These are phyloP conservation scores for Kwoniella bestiolae DNA, from an alignment of 768 basidiomycete genomes.

Conservation along the genomic window DNA sequence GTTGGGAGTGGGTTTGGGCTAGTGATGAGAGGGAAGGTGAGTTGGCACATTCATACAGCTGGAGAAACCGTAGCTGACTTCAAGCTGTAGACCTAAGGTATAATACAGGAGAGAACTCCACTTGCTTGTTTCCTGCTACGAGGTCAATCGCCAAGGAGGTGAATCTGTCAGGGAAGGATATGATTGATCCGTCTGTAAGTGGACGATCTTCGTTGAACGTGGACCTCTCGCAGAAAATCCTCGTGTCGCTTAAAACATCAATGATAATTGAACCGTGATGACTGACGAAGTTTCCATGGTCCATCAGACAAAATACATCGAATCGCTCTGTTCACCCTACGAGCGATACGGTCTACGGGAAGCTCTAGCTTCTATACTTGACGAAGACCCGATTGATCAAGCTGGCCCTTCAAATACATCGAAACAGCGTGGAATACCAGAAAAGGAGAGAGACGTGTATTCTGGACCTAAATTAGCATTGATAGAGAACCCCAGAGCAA, in stretches of 20 bases:
- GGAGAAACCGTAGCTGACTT: background rate
- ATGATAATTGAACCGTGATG: no score
- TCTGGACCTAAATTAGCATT: conserved; percentile 20
- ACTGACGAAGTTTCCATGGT: background rate
- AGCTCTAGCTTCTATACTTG: conserved; percentile 17
- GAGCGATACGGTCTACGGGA: conserved; percentile 23
- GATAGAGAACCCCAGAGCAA: conserved; percentile 21
- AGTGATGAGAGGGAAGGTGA: conserved; percentile 13
- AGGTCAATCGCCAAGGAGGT: background rate
- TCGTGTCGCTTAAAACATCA: no score
- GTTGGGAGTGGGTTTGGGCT: conserved; percentile 39
- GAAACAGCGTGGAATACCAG: conserved; percentile 7
- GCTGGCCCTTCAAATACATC: conserved; percentile 22
- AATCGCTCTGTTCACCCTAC: conserved; percentile 22
- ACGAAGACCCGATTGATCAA: background rate
- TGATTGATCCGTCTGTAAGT: conserved; percentile 19
- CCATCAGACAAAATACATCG: conserved; percentile 15
- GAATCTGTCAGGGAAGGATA: background rate
- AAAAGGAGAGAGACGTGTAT: conserved; percentile 24
- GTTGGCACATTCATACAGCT: background rate
- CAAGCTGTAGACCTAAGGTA: conserved; percentile 9
- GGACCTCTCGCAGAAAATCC: no score
- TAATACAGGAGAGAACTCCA: conserved; percentile 3
- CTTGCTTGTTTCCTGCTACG: conserved; percentile 26
- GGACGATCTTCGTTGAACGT: no score